phyloP scores from a whole-genome alignment of 2,329 filamentous ascomycete species.

The Xylaria sp. region DNA sequence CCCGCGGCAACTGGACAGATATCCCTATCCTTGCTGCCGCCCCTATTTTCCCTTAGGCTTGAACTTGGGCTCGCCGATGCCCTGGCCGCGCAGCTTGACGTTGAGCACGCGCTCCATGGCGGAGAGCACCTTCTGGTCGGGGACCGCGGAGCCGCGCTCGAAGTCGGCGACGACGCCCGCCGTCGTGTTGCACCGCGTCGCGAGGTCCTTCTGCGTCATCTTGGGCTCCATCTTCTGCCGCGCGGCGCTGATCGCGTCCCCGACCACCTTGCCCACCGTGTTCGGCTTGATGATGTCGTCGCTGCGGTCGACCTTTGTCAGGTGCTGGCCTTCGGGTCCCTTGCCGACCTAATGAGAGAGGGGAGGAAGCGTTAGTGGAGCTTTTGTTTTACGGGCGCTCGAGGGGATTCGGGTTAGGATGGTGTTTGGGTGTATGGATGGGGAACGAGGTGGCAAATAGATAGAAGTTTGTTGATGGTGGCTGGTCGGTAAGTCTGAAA shows the following conservation, averaged over 20 bases:
- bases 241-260: slow-evolving; percentile 82
- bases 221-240: slow-evolving; percentile 87
- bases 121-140: slow-evolving; percentile 84
- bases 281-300: slow-evolving; percentile 99
- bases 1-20: too few relatives aligned
- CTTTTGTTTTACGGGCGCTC: neutral
- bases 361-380: slow-evolving; percentile 35
- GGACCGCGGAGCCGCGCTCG: slow-evolving; percentile 80
- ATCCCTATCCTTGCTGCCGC: neutral
- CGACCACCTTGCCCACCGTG: slow-evolving; percentile 83
- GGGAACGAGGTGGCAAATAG: neutral
- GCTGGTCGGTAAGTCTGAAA: slow-evolving; percentile 1
- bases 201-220: slow-evolving; percentile 92
- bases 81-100: slow-evolving; percentile 84
- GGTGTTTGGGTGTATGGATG: neutral
- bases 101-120: slow-evolving; percentile 87
- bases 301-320: slow-evolving; percentile 96
- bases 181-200: slow-evolving; percentile 90
- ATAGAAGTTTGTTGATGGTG: too few relatives aligned
- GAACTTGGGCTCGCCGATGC: slow-evolving; percentile 87
- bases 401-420: neutral
- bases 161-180: slow-evolving; percentile 83
- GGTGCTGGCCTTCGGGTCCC: slow-evolving; percentile 85
- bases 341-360: slow-evolving; percentile 58
- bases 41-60: slow-evolving; percentile 73